Evolutionary conservation across 805 yeast species (phyloP).

Genomic region (Ogataea degrootiae): DNA sequence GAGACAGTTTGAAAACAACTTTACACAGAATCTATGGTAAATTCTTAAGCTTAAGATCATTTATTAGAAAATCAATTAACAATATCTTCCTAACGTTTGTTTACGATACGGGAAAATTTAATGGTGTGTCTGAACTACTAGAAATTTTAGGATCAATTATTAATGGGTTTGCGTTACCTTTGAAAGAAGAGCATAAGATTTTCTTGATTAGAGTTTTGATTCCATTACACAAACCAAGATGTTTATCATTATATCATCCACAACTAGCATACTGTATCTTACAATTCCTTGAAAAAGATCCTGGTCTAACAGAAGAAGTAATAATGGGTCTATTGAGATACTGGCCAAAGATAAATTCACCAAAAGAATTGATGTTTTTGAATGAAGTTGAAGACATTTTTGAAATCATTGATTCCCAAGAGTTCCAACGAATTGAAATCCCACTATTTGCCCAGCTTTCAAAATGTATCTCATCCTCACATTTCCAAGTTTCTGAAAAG

Average conservation of each 20-base stretch:
- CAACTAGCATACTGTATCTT: slow-evolving; percentile 96
- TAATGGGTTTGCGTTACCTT: slow-evolving; percentile 95
- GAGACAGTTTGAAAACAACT: slow-evolving; percentile 93
- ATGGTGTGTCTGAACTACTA: slow-evolving; percentile 90
- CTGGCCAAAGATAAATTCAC: slow-evolving; percentile 95
- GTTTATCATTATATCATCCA: slow-evolving; percentile 88
- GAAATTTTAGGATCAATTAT: slow-evolving; percentile 95
- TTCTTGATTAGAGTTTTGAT: slow-evolving; percentile 80
- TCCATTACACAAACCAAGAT: slow-evolving; percentile 89
- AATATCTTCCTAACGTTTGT: slow-evolving; percentile 90
- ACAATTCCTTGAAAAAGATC: slow-evolving; percentile 94
- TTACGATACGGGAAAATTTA: slow-evolving; percentile 93
- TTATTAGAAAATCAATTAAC: slow-evolving; percentile 85
- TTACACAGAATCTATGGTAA: slow-evolving; percentile 95
- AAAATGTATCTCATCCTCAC: slow-evolving; percentile 89
- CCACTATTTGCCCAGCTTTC: slow-evolving; percentile 93
- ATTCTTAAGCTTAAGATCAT: slow-evolving; percentile 82
- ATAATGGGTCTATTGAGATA: slow-evolving; percentile 85
- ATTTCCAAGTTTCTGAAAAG: slow-evolving; percentile 95
- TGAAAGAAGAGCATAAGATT: slow-evolving; percentile 94
- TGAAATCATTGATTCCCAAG: slow-evolving; percentile 92
- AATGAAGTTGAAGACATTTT: slow-evolving; percentile 96
- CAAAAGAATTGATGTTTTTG: slow-evolving; percentile 93
- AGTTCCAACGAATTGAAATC: slow-evolving; percentile 85
- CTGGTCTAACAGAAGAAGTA: slow-evolving; percentile 90